Percentiles rank a stretch among this genome's conserved stretches.
Evolutionary conservation across 2,329 filamentous ascomycete genomes (phyloP).

Genomic region (Alternaria sp.): DNA sequence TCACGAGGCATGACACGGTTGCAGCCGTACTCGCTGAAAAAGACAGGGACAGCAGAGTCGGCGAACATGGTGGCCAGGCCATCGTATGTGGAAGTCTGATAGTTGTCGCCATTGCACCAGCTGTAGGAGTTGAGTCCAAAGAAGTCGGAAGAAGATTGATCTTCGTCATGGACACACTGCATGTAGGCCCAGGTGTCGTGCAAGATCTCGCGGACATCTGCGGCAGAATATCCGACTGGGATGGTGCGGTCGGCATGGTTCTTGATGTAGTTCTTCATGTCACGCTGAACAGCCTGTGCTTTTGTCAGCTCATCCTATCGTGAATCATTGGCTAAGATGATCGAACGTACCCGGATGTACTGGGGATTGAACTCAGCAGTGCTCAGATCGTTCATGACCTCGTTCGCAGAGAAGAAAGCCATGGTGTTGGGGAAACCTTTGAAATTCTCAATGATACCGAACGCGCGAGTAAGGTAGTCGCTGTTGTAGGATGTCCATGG

Average conservation of each 20-base stretch:
- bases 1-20: slow-evolving; percentile 68
- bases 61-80: slow-evolving; percentile 69
- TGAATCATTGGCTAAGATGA: neutral
- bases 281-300: slow-evolving; percentile 64
- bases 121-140: slow-evolving; percentile 80
- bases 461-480: slow-evolving; percentile 64
- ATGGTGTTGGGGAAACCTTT: slow-evolving; percentile 70
- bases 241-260: slow-evolving; percentile 64
- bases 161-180: slow-evolving; percentile 65
- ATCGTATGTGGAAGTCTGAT: slow-evolving; percentile 65
- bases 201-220: slow-evolving; percentile 76
- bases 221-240: slow-evolving; percentile 73
- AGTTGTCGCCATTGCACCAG: slow-evolving; percentile 73
- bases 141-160: slow-evolving; percentile 71
- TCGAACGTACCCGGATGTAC: slow-evolving; percentile 60
- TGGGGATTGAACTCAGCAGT: slow-evolving; percentile 61
- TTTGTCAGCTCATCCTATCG: neutral
- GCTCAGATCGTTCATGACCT: slow-evolving; percentile 68
- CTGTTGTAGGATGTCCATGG: slow-evolving; percentile 63
- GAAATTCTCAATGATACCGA: slow-evolving; percentile 70
- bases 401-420: slow-evolving; percentile 72
- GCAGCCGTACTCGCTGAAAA: slow-evolving; percentile 85
- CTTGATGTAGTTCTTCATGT: slow-evolving; percentile 72
- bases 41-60: slow-evolving; percentile 72
- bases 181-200: slow-evolving; percentile 79